Conservation (phyloP, 768 basidiomycete species). For the Lentinula edodes region DNA sequence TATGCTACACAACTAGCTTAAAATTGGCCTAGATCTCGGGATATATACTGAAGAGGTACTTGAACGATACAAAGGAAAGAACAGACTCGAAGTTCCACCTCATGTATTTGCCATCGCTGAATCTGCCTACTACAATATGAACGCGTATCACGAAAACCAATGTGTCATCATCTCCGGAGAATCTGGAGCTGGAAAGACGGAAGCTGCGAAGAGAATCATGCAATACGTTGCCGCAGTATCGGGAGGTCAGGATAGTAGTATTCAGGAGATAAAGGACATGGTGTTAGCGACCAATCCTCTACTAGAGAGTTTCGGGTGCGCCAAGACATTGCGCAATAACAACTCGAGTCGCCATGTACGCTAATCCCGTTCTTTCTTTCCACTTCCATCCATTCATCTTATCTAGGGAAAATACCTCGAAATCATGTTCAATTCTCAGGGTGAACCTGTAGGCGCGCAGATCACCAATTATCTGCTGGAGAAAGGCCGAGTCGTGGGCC, state of each 20-base stretch:
- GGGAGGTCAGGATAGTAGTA: constrained; percentile 81
- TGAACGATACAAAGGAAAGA: constrained; percentile 88
- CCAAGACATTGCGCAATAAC: constrained; percentile 97
- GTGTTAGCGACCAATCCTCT: constrained; percentile 97
- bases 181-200: constrained; percentile 98
- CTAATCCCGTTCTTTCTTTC: constrained; percentile 10
- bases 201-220: constrained; percentile 99
- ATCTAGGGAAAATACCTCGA: constrained; percentile 94
- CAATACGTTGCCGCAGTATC: constrained; percentile 98
- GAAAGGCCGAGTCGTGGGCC: constrained; percentile 94
- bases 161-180: constrained; percentile 99
- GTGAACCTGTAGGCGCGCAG: constrained; percentile 94
- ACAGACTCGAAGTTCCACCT: constrained; percentile 94
- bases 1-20: constrained; percentile 7
- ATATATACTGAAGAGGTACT: constrained; percentile 94
- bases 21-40: constrained; percentile 67
- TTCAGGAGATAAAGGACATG: constrained; percentile 99
- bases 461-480: constrained; percentile 98
- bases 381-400: constrained; percentile 12
- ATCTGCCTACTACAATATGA: constrained; percentile 98
- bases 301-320: constrained; percentile 97
- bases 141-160: constrained; percentile 98
- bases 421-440: constrained; percentile 94
- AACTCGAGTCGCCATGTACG: constrained; percentile 97
- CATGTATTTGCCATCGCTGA: constrained; percentile 98